Evolutionary conservation across 1,139 yeast genomes (phyloP), one percentile per base, ranked within the genome.

Genomic region (Spencermartinsiella ligniputridi): DNA sequence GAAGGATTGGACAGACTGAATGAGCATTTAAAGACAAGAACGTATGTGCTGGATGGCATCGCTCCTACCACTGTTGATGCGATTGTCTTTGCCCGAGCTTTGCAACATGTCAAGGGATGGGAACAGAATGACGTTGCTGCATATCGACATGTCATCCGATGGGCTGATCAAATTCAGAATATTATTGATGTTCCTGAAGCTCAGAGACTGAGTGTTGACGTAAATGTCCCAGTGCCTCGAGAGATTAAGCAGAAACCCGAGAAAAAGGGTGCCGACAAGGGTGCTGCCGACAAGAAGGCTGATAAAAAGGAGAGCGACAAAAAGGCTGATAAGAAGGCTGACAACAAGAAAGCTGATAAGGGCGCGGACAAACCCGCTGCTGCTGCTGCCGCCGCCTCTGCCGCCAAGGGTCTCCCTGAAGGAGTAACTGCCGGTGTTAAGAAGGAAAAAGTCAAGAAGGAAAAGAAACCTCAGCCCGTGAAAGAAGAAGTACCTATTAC

Each of bases 151-250:
- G 73, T 89, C 51, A 70, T 88, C 52, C 83, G 97, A 75, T 92
- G 97, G 97, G 78, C 78, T 19, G 96, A 89, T 60, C 76, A 86
- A 58, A 70, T 92, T 51, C 97, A 92, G 71, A 78, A 81, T 62
- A 66, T 74, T 49, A 50, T 66, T 36, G 52, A 80, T 35, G 74
- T 83, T 38, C 78, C 83, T 44, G 76, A 71, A 44, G 71, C 66
- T 30, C 74, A 74, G 29, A 74, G 77, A 61, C 60, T 90, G 49
- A 63, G 60, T 41, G 64, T 89, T 48, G 78, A 86, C 62, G 69
- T 70, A 56, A 76, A 79, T 53, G 71, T 79, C 39, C 80, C 75
- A 50, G 72, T 87, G 42, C 88, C 96, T 53, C 76, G 83, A 54
- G 88, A 81, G 66, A 64, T 77, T 54, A 78, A 78, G 60, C 78